phyloP scores from a whole-genome alignment of 805 yeast genomes.

The Nakazawaea wickerhamii region DNA sequence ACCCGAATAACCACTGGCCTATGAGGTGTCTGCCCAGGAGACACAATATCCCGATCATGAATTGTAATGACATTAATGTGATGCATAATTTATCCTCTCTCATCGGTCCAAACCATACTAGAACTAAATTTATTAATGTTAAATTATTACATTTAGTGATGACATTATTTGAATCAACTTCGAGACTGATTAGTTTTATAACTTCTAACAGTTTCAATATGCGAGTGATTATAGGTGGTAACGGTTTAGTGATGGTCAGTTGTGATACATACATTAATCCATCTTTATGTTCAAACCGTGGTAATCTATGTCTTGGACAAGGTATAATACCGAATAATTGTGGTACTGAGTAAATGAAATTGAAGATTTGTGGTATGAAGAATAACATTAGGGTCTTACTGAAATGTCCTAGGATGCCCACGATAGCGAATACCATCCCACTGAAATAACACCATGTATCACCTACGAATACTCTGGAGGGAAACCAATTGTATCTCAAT shows the following conservation, averaged over 20 bases:
- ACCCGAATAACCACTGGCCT: conserved; percentile 84
- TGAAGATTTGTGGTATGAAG: conserved; percentile 86
- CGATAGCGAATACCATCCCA: conserved; percentile 98
- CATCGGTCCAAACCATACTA: conserved; percentile 88
- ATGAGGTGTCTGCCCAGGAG: conserved; percentile 72
- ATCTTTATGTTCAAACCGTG: conserved; percentile 61
- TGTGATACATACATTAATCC: conserved; percentile 74
- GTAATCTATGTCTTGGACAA: conserved; percentile 94
- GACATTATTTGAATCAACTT: conserved; percentile 19
- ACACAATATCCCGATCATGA: conserved; percentile 59
- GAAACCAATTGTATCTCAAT: conserved; percentile 80
- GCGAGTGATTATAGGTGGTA: conserved; percentile 25
- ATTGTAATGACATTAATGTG: conserved; percentile 56
- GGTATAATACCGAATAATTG: conserved; percentile 83
- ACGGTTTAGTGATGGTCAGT: conserved; percentile 36
- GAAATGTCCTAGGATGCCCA: conserved; percentile 93
- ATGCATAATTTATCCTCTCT: conserved; percentile 74
- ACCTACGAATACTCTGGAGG: conserved; percentile 92
- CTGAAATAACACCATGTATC: conserved; percentile 97
- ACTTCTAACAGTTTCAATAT: conserved; percentile 42
- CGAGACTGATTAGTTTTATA: conserved; percentile 43
- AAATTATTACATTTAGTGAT: conserved; percentile 61
- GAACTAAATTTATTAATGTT: conserved; percentile 77
- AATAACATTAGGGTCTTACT: conserved; percentile 85
- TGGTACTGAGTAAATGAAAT: conserved; percentile 87